phyloP scores from a whole-genome alignment of 1,139 yeast species.

The Saccharomycopsis hybrid region DNA sequence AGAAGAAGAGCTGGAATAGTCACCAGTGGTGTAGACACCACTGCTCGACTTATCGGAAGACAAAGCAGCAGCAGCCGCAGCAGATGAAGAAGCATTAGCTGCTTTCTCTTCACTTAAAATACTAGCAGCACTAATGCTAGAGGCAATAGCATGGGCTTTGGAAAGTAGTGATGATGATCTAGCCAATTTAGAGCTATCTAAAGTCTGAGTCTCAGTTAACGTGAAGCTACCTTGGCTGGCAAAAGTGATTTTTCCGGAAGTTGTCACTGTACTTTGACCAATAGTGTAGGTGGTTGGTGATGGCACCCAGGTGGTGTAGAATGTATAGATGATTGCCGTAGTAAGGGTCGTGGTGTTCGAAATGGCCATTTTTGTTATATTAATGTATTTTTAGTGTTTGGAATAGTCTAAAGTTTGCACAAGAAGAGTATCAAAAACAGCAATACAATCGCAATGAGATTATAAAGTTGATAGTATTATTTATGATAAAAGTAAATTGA shows the following conservation, averaged over 20 bases:
- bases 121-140: slow-evolving; percentile 18
- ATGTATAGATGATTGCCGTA: slow-evolving; percentile 21
- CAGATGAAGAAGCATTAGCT: slow-evolving; percentile 12
- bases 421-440: neutral
- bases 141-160: slow-evolving; percentile 18
- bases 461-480: neutral
- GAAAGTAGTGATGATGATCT: slow-evolving; percentile 14
- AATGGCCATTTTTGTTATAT: slow-evolving; percentile 1
- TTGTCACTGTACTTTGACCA: slow-evolving; percentile 14
- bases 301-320: slow-evolving; percentile 17
- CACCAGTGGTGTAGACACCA: slow-evolving; percentile 2
- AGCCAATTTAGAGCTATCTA: slow-evolving; percentile 17
- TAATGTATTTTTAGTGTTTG: neutral
- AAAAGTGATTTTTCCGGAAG: slow-evolving; percentile 18
- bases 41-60: neutral
- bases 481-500: neutral
- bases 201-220: slow-evolving; percentile 17
- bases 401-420: neutral
- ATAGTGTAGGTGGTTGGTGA: slow-evolving; percentile 13
- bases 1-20: neutral
- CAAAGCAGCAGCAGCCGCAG: neutral
- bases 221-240: slow-evolving; percentile 19
- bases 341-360: slow-evolving; percentile 18
- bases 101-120: slow-evolving; percentile 14
- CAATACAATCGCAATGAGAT: neutral